Conservation (phyloP, 306 rosid genomes). For the Fragaria vesca region DNA sequence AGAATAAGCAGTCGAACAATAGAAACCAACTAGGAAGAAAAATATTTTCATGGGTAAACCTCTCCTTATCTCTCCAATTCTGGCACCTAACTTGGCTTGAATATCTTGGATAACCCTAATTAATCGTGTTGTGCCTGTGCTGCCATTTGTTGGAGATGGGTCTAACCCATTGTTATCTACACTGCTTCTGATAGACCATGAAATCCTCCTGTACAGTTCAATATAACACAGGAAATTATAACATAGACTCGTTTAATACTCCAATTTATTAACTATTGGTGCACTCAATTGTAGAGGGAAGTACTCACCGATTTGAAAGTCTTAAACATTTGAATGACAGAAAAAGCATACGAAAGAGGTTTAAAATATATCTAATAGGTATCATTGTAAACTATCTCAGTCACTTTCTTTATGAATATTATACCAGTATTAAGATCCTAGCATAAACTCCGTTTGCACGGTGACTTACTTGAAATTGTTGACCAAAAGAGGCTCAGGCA, state of each 20-base stretch:
- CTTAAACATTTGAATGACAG: background rate
- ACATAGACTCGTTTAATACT: background rate
- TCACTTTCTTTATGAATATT: background rate
- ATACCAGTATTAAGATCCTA: background rate
- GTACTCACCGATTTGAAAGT: background rate
- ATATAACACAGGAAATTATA: slow-evolving; percentile 1
- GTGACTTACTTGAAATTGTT: slow-evolving; percentile 58
- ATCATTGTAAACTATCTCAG: background rate
- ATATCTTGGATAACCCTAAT: slow-evolving; percentile 63
- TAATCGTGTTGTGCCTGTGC: slow-evolving; percentile 67
- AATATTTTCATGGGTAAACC: slow-evolving; percentile 70
- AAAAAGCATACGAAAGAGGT: background rate
- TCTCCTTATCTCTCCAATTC: slow-evolving; percentile 59
- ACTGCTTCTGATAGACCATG: slow-evolving; percentile 61
- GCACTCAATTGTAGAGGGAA: background rate
- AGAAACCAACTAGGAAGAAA: slow-evolving; percentile 84
- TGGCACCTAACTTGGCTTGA: slow-evolving; percentile 54
- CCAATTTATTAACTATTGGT: background rate
- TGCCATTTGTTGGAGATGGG: slow-evolving; percentile 53
- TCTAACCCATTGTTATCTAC: slow-evolving; percentile 48
- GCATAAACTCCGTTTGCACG: background rate
- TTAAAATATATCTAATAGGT: background rate
- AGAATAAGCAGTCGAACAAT: slow-evolving; percentile 91
- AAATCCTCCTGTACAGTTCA: slow-evolving; percentile 53
- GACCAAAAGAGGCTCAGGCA: slow-evolving; percentile 37